Base-by-base conservation (phyloP, 352 stramenopile genomes). In the Pythium utonaiense region DNA sequence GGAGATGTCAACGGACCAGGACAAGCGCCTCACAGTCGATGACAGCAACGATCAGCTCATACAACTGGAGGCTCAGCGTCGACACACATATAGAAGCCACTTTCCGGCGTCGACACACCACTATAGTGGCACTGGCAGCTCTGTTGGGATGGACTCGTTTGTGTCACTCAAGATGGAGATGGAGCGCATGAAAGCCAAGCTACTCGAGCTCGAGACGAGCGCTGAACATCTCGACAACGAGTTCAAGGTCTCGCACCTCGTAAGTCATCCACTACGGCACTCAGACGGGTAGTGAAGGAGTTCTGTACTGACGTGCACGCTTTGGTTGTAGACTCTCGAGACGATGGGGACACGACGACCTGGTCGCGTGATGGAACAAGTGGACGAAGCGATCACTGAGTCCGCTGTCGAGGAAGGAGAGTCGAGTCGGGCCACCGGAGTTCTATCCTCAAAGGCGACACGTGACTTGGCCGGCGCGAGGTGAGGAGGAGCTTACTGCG, bases 171-270 rank as follows among this genome's bases (percentile, higher is more conserved):
- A 66, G 40, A 56, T 74, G 25, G 72, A 83, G 22, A 83, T 88
- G 74, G 65, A 80, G 38, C 57, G 62, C 40, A 78, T 87, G 64
- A 81, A 70, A 28, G 61, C 67, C n/a, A 78, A 77, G 10, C 60
- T 89, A 22, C 36, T 45, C 16, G 71, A 69, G 22, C 71, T 89
- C 27, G 77, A 89, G 44, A 70, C 57, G 13, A 78, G 64, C 40
- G 80, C 80, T 1, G 64, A 77, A 31, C 67, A 73, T 17, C 85
- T 89, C 9, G 77, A 88, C 30, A 64, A 86, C 1, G 74, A 88
- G 16, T 89, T 88, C 16, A 83, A 78, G 50, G 48, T 62, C 27
- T 77, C 75, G 0, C 70, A 80, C 42, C 67, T 80, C 53, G 71
- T 80, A 67, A 24, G 16, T 49, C 10, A 3, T 47, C 6, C 3